Percentiles rank a stretch among this genome's conserved stretches.
Conservation (phyloP, 306 rosid genomes). For the Cucurbita argyrosperma region DNA sequence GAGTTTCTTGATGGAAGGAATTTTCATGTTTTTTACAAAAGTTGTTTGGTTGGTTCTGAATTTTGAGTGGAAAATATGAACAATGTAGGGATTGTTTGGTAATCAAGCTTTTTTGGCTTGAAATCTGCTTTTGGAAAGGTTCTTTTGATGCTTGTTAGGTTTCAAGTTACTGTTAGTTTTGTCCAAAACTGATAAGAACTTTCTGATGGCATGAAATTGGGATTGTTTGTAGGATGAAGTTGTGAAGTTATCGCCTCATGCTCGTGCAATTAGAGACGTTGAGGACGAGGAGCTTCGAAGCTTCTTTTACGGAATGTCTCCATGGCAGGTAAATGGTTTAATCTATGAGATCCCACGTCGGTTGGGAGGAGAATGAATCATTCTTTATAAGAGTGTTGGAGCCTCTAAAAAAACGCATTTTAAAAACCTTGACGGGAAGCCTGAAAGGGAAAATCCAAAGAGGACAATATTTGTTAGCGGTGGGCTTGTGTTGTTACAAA, state of each 20-base stretch:
- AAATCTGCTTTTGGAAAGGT: no score
- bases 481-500: no score
- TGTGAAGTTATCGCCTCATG: conserved; percentile 89
- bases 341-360: no score
- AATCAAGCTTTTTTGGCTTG: background rate
- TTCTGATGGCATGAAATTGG: background rate
- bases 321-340: conserved; percentile 60
- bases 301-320: conserved; percentile 96
- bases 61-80: background rate
- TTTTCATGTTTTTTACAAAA: background rate
- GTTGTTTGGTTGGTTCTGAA: background rate
- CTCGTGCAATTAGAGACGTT: conserved; percentile 94
- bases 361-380: no score
- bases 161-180: background rate
- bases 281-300: conserved; percentile 93
- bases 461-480: no score
- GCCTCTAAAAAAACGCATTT: no score
- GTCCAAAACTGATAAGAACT: background rate
- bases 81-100: background rate
- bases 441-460: no score
- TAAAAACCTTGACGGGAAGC: no score
- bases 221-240: conserved; percentile 63
- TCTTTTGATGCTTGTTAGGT: no score
- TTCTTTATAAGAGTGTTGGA: no score
- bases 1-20: background rate